Evolutionary conservation across 805 yeast genomes (phyloP), one percentile per base, ranked within the genome.

Genomic region (Pichia occidentalis): DNA sequence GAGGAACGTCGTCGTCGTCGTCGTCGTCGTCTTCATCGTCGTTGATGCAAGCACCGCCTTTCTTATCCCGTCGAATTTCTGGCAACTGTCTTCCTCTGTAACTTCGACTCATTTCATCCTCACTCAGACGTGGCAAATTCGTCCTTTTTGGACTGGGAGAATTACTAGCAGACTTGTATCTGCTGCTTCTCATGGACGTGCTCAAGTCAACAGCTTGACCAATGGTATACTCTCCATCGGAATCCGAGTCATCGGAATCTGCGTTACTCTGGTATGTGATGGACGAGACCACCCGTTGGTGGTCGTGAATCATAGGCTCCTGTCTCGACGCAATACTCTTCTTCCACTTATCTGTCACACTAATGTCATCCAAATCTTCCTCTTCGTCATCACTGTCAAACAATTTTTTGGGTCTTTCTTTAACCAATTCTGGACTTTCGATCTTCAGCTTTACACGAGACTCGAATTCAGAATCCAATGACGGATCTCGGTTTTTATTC

Each of bases 331-430:
- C 42, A 12, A 44, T 29, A 23, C 43, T 44, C 14, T 29, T 28
- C 13, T 38, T 38, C 28, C 34, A 24, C 8, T 32, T 23, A 17
- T 39, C 32, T 10, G 27, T 33, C 1, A 23, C 27, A 13, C 24
- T 42, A 7, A 23, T 23, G 11, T 29, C 36, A 17, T 12, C 21
- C 2, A 40, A 37, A 5, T 48, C 56, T 10, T 47, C 51, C 7
- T 44, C 45, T 21, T 44, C 50, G 21, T 39, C 45, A 11, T 57
- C 60, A 40, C 56, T 59, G 1, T 47, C 51, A 43, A 58, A 58
- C 12, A 58, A 36, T 18, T 43, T 47, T 5, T 30, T 27, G 2
- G 51, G 50, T 12, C 44, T 39, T 7, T 39, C 47, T 13, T 38
- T 27, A 6, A 48, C 36, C 8, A 52, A 26, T 14, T 46, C 46